These are phyloP conservation scores for Neurospora hispaniola DNA, from an alignment of 495 filamentous ascomycete genomes.

Conservation along the genomic window DNA sequence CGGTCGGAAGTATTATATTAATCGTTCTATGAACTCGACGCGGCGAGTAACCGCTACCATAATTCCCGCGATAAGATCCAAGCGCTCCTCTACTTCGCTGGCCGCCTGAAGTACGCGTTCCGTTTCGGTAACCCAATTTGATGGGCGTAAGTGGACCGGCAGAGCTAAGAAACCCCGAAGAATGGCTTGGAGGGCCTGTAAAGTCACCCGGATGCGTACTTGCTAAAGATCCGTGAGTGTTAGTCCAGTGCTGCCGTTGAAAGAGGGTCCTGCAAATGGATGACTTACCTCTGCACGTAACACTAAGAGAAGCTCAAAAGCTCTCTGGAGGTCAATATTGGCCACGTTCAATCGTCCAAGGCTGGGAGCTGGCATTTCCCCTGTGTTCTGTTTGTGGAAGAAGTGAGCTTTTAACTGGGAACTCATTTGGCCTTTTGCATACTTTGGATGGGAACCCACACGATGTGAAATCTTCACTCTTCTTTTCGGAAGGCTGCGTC, in stretches of 20 bases:
- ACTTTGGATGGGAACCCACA: neutral
- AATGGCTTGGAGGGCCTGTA: neutral
- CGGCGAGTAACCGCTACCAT: neutral
- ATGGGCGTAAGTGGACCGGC: neutral
- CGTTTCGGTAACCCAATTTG: neutral
- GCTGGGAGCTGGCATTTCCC: neutral
- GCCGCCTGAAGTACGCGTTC: rapidly evolving
- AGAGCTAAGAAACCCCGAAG: neutral
- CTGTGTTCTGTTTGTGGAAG: neutral
- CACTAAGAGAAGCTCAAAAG: neutral
- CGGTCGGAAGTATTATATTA: neutral
- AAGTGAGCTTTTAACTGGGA: neutral
- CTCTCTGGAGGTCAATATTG: neutral
- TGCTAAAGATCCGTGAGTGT: neutral
- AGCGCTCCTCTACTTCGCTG: neutral
- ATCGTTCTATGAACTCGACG: neutral
- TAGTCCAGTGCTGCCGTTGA: neutral
- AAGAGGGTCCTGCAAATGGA: neutral
- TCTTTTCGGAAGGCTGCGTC: neutral
- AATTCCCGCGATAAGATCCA: neutral
- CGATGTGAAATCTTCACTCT: neutral
- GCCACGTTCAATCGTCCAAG: neutral
- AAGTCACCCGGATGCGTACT: neutral
- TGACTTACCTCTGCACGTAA: neutral
- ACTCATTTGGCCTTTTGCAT: neutral